Conservation (phyloP, 2,329 filamentous ascomycete species). For the Claviceps monticola region DNA sequence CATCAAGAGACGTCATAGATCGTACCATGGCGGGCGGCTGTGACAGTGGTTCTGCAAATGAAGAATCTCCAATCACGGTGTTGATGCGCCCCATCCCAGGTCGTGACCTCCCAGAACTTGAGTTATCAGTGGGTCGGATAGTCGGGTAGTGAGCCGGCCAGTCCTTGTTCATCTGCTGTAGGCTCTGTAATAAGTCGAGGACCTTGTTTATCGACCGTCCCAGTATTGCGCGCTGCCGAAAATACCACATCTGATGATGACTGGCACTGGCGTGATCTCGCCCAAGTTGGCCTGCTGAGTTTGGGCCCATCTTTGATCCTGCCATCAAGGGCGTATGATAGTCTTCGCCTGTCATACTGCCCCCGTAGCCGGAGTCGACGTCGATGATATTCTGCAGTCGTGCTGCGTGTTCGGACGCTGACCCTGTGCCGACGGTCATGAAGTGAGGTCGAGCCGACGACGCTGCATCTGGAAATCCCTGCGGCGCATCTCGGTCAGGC, state of each 20-base stretch:
- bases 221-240: slow-evolving; percentile 78
- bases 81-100: slow-evolving; percentile 51
- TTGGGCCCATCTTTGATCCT: slow-evolving; percentile 20
- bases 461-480: slow-evolving; percentile 11
- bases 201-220: slow-evolving; percentile 77
- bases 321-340: slow-evolving; percentile 17
- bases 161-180: slow-evolving; percentile 77
- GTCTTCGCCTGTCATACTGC: slow-evolving; percentile 57
- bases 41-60: slow-evolving; percentile 19
- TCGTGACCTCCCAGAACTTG: slow-evolving; percentile 32
- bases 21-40: slow-evolving; percentile 45
- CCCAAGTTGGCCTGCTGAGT: slow-evolving; percentile 29
- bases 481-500: slow-evolving; percentile 15
- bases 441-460: slow-evolving; percentile 44
- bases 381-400: slow-evolving; percentile 72
- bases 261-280: slow-evolving; percentile 61
- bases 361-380: slow-evolving; percentile 82
- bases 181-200: slow-evolving; percentile 65
- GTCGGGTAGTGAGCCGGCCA: slow-evolving; percentile 96
- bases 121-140: slow-evolving; percentile 47
- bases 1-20: slow-evolving; percentile 56
- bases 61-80: slow-evolving; percentile 39
- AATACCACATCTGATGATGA: slow-evolving; percentile 88
- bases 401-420: slow-evolving; percentile 67
- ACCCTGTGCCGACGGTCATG: slow-evolving; percentile 78